Evolutionary conservation across 495 filamentous ascomycete species (phyloP), one percentile per base, ranked within the genome.

Genomic region (Hypomontagnella monticulosa): DNA sequence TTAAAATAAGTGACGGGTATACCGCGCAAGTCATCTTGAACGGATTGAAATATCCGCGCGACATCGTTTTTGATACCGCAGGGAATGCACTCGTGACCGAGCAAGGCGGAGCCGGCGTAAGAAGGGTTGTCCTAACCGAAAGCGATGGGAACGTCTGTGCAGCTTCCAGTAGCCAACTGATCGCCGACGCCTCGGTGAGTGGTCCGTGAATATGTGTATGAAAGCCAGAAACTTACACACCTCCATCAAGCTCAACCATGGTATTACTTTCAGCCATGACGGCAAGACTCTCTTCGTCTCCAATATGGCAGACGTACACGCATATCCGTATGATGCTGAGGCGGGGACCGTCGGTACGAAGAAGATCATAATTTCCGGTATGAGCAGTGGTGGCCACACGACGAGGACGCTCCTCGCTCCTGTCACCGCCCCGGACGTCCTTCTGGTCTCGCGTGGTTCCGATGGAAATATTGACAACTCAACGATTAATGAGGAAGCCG

Each of bases 281-380:
- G 86, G 88, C 44, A 81, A 75, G 46, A 89, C 85, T 0, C 74
- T 90, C 36, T 89, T 87, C 66, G 86, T 85, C 2, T 89, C 86
- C 11, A 83, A 76, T 37, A 46, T 82, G 4, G 71, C 79, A n/a
- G 73, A 73, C 5, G 88, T 85, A 4, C 85, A 76, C 61, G 75
- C 82, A 4, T 90, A 84, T 79, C 53, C 76, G 10, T 90, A 91
- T 63, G 80, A 88, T 65, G 69, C 85, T 8, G 57, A 51, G 4
- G 71, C 73, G 1, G 78, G 77, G 3, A 76, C 74, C 3, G 81
- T 81, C 54, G 77, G 75, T 3, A 73, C 67, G 8, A 81, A 78
- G 38, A 77, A 72, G 53, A 76, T 70, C 8, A 32, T 91, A 5
- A 73, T 90, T 40, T 77, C 69, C 4, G 80, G 80, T 27, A 89